These are phyloP conservation scores for Coemansia sp. DNA, from an alignment of 192 early-diverging fungal genomes.

Conservation along the genomic window DNA sequence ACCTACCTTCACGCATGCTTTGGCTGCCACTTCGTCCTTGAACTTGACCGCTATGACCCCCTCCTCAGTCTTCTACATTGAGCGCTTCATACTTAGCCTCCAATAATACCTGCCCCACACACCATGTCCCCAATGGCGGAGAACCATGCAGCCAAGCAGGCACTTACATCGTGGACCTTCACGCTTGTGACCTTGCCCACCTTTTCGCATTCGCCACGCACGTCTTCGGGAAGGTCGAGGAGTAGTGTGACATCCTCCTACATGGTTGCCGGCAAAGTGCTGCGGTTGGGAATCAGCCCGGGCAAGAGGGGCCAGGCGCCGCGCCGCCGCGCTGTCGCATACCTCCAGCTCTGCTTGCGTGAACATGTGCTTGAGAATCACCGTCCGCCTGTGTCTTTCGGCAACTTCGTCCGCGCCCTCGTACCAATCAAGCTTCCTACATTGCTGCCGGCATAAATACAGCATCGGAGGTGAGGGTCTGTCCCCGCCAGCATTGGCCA, in stretches of 20 bases:
- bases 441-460: not conserved
- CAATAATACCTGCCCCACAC: too few species aligned
- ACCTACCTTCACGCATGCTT: conserved; percentile 77
- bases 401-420: conserved; percentile 67
- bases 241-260: conserved; percentile 79
- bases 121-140: not conserved
- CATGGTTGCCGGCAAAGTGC: not conserved
- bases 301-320: too few species aligned
- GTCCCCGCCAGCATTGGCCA: not conserved
- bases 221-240: conserved; percentile 90
- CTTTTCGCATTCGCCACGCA: conserved; percentile 89
- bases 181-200: conserved; percentile 93
- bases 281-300: not conserved
- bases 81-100: too few species aligned
- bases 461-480: not conserved
- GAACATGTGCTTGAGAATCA: conserved; percentile 96
- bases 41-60: conserved; percentile 88
- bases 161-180: conserved; percentile 84
- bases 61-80: conserved; percentile 63
- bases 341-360: conserved; percentile 81
- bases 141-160: not conserved
- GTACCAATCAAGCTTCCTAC: conserved; percentile 81
- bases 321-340: conserved; percentile 5
- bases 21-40: conserved; percentile 70
- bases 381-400: conserved; percentile 72